Conservation (phyloP, 768 basidiomycete genomes). For the Leucogyrophana mollusca region DNA sequence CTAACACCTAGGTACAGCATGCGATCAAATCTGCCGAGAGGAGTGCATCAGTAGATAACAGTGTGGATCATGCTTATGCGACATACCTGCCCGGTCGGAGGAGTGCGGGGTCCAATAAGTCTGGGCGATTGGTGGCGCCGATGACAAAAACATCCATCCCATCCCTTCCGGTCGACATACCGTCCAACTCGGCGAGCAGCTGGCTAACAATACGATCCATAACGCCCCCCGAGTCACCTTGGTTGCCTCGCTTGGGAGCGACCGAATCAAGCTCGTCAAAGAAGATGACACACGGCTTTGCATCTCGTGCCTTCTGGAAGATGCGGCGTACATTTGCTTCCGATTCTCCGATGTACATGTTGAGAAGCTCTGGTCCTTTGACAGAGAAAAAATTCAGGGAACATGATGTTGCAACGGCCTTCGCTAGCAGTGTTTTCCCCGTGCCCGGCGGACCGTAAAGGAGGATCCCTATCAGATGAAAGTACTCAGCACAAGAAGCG, state of each 20-base stretch:
- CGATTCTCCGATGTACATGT: slow-evolving; percentile 99
- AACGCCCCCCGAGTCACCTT: slow-evolving; percentile 95
- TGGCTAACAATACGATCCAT: slow-evolving; percentile 99
- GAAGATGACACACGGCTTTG: slow-evolving; percentile 92
- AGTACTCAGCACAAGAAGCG: background rate
- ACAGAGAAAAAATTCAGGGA: slow-evolving; percentile 97
- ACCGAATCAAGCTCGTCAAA: slow-evolving; percentile 96
- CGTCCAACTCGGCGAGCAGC: slow-evolving; percentile 90
- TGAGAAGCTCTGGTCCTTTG: slow-evolving; percentile 92
- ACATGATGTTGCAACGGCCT: slow-evolving; percentile 94
- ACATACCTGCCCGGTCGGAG: slow-evolving; percentile 82
- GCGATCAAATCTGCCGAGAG: slow-evolving; percentile 79
- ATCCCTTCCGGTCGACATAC: slow-evolving; percentile 66
- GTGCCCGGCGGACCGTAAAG: slow-evolving; percentile 96
- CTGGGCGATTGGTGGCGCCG: slow-evolving; percentile 94
- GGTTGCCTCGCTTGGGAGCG: slow-evolving; percentile 91
- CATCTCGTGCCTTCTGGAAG: slow-evolving; percentile 89
- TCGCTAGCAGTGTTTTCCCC: slow-evolving; percentile 92
- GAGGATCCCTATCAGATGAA: slow-evolving; percentile 61
- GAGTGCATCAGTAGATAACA: background rate
- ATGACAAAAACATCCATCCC: slow-evolving; percentile 86
- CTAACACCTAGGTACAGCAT: slow-evolving; percentile 96
- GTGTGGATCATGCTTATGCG: background rate
- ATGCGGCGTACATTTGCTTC: slow-evolving; percentile 95
- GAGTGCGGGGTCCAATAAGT: slow-evolving; percentile 86